phyloP scores from a whole-genome alignment of 2,329 filamentous ascomycete species.

The Aquanectria penicillioides region DNA sequence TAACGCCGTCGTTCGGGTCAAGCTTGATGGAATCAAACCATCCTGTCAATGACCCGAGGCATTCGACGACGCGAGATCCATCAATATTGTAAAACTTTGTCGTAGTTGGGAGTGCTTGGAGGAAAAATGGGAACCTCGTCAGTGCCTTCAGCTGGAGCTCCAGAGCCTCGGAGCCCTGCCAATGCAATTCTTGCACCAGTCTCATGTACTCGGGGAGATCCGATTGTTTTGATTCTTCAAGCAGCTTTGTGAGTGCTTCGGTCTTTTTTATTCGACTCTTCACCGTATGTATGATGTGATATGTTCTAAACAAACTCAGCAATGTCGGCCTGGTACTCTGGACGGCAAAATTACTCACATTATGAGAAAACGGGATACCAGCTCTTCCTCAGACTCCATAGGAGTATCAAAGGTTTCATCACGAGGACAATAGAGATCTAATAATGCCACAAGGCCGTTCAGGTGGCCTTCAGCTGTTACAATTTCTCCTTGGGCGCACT shows the following conservation, averaged over 20 bases:
- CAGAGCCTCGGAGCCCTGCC: background rate
- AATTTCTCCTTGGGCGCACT: background rate
- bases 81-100: background rate
- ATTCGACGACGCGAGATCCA: background rate
- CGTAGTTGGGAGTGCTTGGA: background rate
- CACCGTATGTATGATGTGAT: background rate
- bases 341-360: background rate
- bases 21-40: background rate
- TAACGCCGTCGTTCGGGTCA: background rate
- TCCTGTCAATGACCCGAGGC: background rate
- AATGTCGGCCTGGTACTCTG: background rate
- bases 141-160: background rate
- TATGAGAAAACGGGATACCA: background rate
- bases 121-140: background rate
- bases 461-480: background rate
- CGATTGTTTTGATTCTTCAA: background rate
- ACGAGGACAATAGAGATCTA: background rate
- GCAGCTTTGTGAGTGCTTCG: background rate
- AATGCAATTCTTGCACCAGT: background rate
- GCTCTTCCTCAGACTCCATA: background rate
- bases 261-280: background rate
- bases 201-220: background rate
- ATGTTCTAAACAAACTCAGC: background rate
- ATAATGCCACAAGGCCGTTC: background rate
- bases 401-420: background rate